These are phyloP conservation scores for Tuber brumale DNA, from an alignment of 495 filamentous ascomycete genomes.

Conservation along the genomic window DNA sequence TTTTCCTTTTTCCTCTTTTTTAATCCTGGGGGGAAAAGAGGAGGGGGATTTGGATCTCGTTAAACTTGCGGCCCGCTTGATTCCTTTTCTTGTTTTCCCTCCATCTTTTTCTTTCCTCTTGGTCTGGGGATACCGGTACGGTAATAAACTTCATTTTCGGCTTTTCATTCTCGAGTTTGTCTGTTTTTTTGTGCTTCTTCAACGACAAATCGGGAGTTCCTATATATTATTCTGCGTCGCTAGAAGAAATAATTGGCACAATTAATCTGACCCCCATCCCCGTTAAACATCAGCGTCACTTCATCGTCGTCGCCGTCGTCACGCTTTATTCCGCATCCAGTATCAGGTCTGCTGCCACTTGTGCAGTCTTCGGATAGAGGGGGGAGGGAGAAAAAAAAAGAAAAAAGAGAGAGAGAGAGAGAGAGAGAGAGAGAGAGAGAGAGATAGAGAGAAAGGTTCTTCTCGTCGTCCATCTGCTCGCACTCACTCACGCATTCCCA, in stretches of 20 bases:
- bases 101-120: background rate
- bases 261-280: background rate
- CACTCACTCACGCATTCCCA: background rate
- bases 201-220: background rate
- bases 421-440: background rate
- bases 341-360: conserved; percentile 6
- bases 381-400: background rate
- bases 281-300: conserved; percentile 3
- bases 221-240: background rate
- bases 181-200: background rate
- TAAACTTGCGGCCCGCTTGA: background rate
- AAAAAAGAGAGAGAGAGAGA: background rate
- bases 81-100: background rate
- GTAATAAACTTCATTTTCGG: background rate
- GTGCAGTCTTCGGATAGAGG: conserved; percentile 3
- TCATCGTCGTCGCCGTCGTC: conserved; percentile 1
- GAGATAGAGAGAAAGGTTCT: background rate
- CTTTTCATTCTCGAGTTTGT: background rate
- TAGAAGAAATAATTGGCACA: conserved; percentile 3
- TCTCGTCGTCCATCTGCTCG: background rate
- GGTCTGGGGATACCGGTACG: background rate
- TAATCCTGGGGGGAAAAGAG: background rate
- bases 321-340: conserved; percentile 6
- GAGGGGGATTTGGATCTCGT: background rate
- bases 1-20: background rate